Evolutionary conservation across 139 green algal species (phyloP), one percentile per base, ranked within the genome.

Genomic region (Pleodorina starrii): DNA sequence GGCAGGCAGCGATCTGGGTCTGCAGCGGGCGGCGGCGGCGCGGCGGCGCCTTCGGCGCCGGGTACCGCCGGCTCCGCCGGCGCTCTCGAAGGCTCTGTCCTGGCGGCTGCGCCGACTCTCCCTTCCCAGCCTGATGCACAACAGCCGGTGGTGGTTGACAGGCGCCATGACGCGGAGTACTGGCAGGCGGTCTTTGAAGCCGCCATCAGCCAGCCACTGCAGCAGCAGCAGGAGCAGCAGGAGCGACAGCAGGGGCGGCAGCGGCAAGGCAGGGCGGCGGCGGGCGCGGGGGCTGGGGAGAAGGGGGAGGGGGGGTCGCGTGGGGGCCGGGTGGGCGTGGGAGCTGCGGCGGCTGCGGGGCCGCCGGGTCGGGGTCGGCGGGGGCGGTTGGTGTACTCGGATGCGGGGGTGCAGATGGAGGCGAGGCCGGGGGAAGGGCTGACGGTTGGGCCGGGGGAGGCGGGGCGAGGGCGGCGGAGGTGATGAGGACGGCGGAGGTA

Each of bases 171-270:
- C 81, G 42, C 42, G 6, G 81, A 29, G 0, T 57, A 73, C n/a
- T 87, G 81, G 81, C 60, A 74, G 54, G 54, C 54, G 0, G 78
- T 74, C 2, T 85, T 73, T 27, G 78, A 84, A 25, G 19, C 19
- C 11, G 77, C 77, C 14, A 32, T 84, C 40, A 54, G 72, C n/a
- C 10, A 35, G 50, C 77, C 43, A 50, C 35, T 17, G 74, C 74
- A 50, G 75, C 43, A 4, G 4, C 9, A n/a, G 75, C 12, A n/a
- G 76, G 12, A 48, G 46, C 48, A 81, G 43, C 51, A 60, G 51
- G 14, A 17, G 51, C 51, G 51, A 60, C 51, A 60, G 51, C 51
- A 17, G 51, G 14, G 17, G 51, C 51, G 51, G 51, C 54, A 25
- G 54, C 54, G 54, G 54, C 54, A 25, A 66, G 29, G 54, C 54